Base-by-base conservation (phyloP, 148 eudicot species). In the Rhododendron simsii region DNA sequence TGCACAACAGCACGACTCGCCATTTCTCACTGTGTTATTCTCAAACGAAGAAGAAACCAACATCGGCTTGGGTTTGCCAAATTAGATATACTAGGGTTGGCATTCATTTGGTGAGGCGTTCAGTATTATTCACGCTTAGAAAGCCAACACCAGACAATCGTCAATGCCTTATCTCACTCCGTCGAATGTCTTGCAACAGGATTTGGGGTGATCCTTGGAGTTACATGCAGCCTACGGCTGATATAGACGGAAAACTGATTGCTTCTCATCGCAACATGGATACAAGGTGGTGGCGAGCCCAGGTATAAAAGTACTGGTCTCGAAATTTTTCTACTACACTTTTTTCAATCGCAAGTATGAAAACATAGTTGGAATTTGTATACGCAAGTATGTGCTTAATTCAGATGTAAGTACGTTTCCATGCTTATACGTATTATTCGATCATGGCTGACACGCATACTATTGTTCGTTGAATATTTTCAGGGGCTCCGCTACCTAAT, bases 261-360 rank as follows among this genome's bases (percentile, higher is more conserved):
- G 87, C 94, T 78, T 91, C 84, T 91, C 98, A 98, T 87, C 93
- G 96, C 20, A 94, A 91, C 87, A 98, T 98, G 98, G 98, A 95
- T 71, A 87, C 91, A 39, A 90, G 99, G 84, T 98, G 99, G 99
- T 98, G 99, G 99, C 92, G 98, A 76, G 98, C 99, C 63, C 98
- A 98, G 99, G 99, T 96, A 84, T 57, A 26, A 12, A 20, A 35
- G 7, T 59, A 59, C 0, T 3, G 20, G 65, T 21, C 26, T 20
- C 26, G 21, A 59, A 59, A n/a, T 59, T 59, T 45, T 37, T 9
- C 63, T 59, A 4, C 3, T 55, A 16, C 16, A 4, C 6, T 47
- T 47, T 0, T 47, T 47, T 47, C 50, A 47, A 47, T 47, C 50
- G 50, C 50, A 47, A 47, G 50, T 47, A 47, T 11, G 11, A 47